These are phyloP conservation scores for Parathielavia appendiculata DNA, from an alignment of 495 filamentous ascomycete species.

Conservation along the genomic window DNA sequence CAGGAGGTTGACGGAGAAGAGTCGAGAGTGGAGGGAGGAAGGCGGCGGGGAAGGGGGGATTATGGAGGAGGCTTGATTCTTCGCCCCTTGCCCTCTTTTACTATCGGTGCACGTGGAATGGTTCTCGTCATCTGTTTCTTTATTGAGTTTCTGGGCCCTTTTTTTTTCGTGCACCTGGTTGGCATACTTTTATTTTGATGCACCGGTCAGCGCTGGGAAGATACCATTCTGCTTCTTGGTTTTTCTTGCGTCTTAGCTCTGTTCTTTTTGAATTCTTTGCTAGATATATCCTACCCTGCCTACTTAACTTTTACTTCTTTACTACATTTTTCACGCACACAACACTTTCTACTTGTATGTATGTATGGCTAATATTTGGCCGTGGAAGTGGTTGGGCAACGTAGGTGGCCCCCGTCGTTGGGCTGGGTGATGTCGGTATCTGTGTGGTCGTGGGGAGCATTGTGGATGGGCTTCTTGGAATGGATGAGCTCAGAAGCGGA, in stretches of 20 bases:
- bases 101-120: no score
- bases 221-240: slow-evolving; percentile 30
- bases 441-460: no score
- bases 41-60: slow-evolving; percentile 74
- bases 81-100: not conserved
- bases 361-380: not conserved
- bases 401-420: no score
- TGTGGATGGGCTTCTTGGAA: no score
- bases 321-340: not conserved
- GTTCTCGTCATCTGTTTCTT: no score
- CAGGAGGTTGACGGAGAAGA: slow-evolving; percentile 68
- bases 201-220: slow-evolving; percentile 11
- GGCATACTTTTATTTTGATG: not conserved
- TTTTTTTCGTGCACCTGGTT: not conserved
- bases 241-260: not conserved
- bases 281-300: not conserved
- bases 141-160: no score
- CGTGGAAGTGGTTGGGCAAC: no score
- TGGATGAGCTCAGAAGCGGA: no score
- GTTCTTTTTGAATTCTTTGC: not conserved
- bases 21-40: slow-evolving; percentile 80
- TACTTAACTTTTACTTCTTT: not conserved
- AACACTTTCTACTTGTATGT: not conserved
- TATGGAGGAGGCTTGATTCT: slow-evolving; percentile 55
- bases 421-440: no score